Evolutionary conservation across 2,329 filamentous ascomycete species (phyloP), one percentile per base, ranked within the genome.

Genomic region (Pseudocercospora fijiensis): DNA sequence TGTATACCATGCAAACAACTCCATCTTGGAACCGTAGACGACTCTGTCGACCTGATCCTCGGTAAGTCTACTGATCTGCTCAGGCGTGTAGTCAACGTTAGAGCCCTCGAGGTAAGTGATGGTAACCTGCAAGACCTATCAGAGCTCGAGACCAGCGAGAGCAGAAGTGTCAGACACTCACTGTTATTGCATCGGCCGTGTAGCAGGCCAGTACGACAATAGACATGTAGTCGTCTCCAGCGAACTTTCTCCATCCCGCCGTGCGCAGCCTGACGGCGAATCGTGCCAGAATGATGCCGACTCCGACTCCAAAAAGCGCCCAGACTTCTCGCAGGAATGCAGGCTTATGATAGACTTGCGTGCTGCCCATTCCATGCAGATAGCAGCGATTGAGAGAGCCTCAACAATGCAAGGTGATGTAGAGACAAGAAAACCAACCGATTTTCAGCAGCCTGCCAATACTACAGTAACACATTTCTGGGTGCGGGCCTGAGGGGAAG

Each of bases 201-300:
- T 76, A 79, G 47, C 77, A 76, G 16, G 73, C 64, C 0, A 75
- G 43, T 10, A 78, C 76, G 1, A 77, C 58, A 10, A 76, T n/a
- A 0, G 75, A 70, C 28, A 79, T 73, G 10, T 76, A 74, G 58
- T 80, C 78, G 64, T 81, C 79, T 5, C 78, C 76, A 22, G 76
- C 72, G 2, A 79, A 68, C 0, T 77, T 73, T n/a, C 73, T 71
- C 27, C 74, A 57, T 1, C 78, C 78, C 1, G 79, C 77, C 0
- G 76, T 77, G 1, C 76, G 75, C 16, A 79, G 58, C 0, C 78
- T 74, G 4, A 79, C 75, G 13, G 62, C 67, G 18, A 76, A 78
- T 3, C 78, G 74, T 2, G 72, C 26, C 1, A 74, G n/a, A 0
- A 81, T 61, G 10, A 79, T 66, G 2, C 69, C 9, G 2, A 72